Base-by-base conservation (phyloP, 352 stramenopile genomes). In the Phytophthora hybrid region DNA sequence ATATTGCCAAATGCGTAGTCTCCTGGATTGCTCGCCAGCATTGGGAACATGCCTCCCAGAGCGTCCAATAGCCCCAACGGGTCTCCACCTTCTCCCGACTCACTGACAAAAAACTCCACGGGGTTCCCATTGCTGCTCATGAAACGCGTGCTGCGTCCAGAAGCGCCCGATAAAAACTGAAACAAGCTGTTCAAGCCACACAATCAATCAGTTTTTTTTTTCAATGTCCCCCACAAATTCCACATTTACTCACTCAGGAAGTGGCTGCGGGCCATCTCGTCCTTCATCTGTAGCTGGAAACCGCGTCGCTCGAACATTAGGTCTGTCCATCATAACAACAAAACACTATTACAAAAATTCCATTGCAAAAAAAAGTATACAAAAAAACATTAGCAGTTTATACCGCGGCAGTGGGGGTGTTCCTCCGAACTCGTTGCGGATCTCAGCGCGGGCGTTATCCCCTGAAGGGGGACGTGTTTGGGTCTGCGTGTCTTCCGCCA, bases 1-100 rank as follows among this genome's bases (percentile, higher is more conserved):
- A 95, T 88, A 56, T 92, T 95, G 32, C 90, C 90, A 65, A 97
- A 93, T 4, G 88, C 90, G 53, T 97, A 97, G 74, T 97, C 90
- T 1, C 90, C 88, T 9, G 87, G 71, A 47, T 93, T 93, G 49
- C 85, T 81, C 16, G 82, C 77, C 29, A 93, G 53, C 41, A 85
- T 82, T 31, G 80, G 76, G 26, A 94, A 79, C 70, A 92, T 82
- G 51, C 85, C 86, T 47, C 85, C 79, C 3, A 94, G 59, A n/a
- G 86, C 83, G 23, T 81, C 79, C 66, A 91, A 82, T 59, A 95
- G 68, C 1, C 85, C 83, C n/a, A 78, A 76, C 0, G 73, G 71
- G 19, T 84, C 76, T 39, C 78, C 76, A 16, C 57, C 77, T 63
- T 85, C 82, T 32, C 77, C 77, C 1, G 69, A 77, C 10, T 89